phyloP scores from a whole-genome alignment of 164 flowering plant species.

The Stephania japonica region DNA sequence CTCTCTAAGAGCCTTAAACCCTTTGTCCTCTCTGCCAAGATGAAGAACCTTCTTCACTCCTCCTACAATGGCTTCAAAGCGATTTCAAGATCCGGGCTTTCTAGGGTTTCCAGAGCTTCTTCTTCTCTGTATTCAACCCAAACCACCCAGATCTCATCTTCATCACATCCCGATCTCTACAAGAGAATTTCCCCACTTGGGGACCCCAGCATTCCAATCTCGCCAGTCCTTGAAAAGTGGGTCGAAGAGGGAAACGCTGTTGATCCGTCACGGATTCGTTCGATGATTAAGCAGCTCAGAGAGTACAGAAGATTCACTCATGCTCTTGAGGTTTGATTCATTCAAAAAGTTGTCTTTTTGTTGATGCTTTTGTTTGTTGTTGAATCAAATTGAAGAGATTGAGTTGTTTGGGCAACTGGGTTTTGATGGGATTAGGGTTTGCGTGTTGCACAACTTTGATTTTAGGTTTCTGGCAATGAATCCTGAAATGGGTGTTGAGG shows the following conservation, averaged over 20 bases:
- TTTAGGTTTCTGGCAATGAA: no score
- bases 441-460: no score
- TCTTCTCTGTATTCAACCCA: conserved; percentile 1
- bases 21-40: neutral
- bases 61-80: neutral
- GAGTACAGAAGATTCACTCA: conserved; percentile 25
- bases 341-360: no score
- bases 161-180: conserved; percentile 14
- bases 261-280: conserved; percentile 12
- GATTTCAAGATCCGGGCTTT: neutral
- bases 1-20: neutral
- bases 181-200: conserved; percentile 24
- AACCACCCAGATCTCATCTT: neutral
- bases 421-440: no score
- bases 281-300: conserved; percentile 16
- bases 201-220: conserved; percentile 23
- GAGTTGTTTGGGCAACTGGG: no score
- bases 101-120: neutral
- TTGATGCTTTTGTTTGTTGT: no score
- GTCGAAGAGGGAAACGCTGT: conserved; percentile 23
- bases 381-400: no score
- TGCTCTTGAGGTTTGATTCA: conserved; percentile 30
- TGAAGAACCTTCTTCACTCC: neutral
- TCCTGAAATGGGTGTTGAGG: no score
- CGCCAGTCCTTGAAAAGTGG: conserved; percentile 39